These are phyloP conservation scores for Rostrohypoxylon terebratum DNA, from an alignment of 495 filamentous ascomycete species.

Conservation along the genomic window DNA sequence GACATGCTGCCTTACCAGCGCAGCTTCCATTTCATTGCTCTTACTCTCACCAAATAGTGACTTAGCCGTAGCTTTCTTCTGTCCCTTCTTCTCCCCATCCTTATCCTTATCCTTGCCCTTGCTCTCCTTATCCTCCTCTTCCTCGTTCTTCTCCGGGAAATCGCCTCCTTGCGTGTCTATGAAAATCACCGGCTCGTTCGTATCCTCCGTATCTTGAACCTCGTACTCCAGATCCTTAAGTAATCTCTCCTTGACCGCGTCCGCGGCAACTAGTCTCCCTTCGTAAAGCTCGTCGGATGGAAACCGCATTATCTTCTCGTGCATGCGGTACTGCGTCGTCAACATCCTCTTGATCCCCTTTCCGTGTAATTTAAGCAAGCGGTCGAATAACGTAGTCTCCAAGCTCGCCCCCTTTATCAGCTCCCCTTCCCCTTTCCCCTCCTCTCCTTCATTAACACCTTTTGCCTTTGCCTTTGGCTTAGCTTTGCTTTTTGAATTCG, in stretches of 20 bases:
- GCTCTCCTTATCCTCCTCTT: slow-evolving; percentile 40
- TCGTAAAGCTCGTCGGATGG: slow-evolving; percentile 92
- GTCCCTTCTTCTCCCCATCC: slow-evolving; percentile 55
- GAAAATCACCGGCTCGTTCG: slow-evolving; percentile 87
- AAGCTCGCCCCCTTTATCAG: slow-evolving; percentile 67
- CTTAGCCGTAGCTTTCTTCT: slow-evolving; percentile 52
- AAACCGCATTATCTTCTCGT: slow-evolving; percentile 93
- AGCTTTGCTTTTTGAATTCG: slow-evolving; percentile 64
- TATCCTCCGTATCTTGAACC: slow-evolving; percentile 87
- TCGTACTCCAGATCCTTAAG: slow-evolving; percentile 83
- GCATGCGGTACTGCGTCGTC: slow-evolving; percentile 99
- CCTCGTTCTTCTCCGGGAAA: slow-evolving; percentile 68
- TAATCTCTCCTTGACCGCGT: slow-evolving; percentile 77
- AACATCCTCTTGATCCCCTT: slow-evolving; percentile 89
- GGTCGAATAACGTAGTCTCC: slow-evolving; percentile 90
- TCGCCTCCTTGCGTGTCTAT: slow-evolving; percentile 96
- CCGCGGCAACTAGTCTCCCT: slow-evolving; percentile 79
- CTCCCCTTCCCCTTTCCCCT: slow-evolving; percentile 47
- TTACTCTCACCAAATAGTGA: slow-evolving; percentile 83
- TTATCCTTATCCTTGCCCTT: slow-evolving; percentile 12
- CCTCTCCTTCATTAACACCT: slow-evolving; percentile 40
- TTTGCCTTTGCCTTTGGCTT: slow-evolving; percentile 36
- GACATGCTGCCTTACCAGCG: slow-evolving; percentile 82
- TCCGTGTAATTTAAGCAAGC: slow-evolving; percentile 85
- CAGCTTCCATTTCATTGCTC: slow-evolving; percentile 91